Evolutionary conservation across 371 early-diverging fungal species (phyloP), one percentile per base, ranked within the genome.

Genomic region (Mortierella sp.): DNA sequence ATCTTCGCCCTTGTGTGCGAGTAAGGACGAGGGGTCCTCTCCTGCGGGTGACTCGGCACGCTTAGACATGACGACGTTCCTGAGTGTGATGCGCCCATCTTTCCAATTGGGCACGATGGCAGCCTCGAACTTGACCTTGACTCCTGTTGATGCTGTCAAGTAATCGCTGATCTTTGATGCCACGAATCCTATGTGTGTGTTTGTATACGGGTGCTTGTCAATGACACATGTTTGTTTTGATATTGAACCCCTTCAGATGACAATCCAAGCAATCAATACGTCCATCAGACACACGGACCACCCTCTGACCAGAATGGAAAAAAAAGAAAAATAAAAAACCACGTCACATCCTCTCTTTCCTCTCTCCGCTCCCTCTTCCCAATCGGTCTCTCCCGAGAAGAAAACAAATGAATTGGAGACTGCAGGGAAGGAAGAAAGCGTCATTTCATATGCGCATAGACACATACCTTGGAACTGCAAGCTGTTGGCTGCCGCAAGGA

Each of bases 81-180:
- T 94, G 47, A 99, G 92, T 11, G 95, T 90, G 72, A 99, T 98
- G 31, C 94, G 93, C 11, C 98, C 98, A 31, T 95, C 95, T 74
- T 95, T 92, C 98, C 98, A 99, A 55, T 95, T 95, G 7, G 99
- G 99, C 8, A 96, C 92, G 75, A 98, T 97, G 8, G 97, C 97
- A 4, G 96, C 95, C 68, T 97, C 98, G 79, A 98, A 97, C 4
- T 91, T 92, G 48, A 99, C 95, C 4, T 94, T 93, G 52, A 95
- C 94, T 0, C 98, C 98, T 1, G 97, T 96, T 1, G 94, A 92
- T 6, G 93, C 91, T 0, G 97, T 95, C 0, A 99, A 88, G 84
- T 96, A 96, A 68, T 93, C 90, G 42, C 96, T 93, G 42, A 99
- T 91, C 47, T 91, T 89, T 72, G 91, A 91, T 11, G 97, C 95